Conservation (phyloP, 2,329 filamentous ascomycete species). For the Geoglossum cookeanum region DNA sequence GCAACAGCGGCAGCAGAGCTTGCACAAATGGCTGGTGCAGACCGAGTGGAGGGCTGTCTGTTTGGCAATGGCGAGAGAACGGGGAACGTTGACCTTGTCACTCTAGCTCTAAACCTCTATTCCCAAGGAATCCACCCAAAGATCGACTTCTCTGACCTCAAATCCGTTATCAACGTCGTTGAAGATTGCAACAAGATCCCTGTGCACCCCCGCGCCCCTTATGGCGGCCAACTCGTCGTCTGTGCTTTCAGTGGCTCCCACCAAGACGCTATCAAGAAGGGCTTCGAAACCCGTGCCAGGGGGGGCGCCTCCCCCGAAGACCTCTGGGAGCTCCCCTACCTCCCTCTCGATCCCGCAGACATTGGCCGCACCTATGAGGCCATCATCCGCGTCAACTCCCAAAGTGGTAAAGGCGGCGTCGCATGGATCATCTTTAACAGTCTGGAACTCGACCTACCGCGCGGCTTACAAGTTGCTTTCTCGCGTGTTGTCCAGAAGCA, state of each 20-base stretch:
- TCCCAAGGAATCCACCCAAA: conserved; percentile 74
- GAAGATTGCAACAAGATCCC: conserved; percentile 92
- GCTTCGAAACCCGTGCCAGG: conserved; percentile 50
- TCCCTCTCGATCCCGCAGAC: conserved; percentile 80
- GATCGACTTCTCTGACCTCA: conserved; percentile 83
- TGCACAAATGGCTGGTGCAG: conserved; percentile 89
- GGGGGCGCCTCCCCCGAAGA: conserved; percentile 37
- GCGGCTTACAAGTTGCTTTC: conserved; percentile 82
- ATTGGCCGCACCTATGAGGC: conserved; percentile 96
- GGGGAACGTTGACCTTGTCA: conserved; percentile 89
- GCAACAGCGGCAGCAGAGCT: conserved; percentile 79
- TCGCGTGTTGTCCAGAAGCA: conserved; percentile 67
- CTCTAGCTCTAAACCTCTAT: conserved; percentile 81
- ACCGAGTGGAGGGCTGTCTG: conserved; percentile 82
- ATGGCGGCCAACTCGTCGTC: conserved; percentile 79
- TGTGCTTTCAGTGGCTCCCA: conserved; percentile 84
- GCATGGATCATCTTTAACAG: conserved; percentile 86
- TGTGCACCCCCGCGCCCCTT: conserved; percentile 73
- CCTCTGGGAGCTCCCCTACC: conserved; percentile 72
- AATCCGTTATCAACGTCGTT: conserved; percentile 68
- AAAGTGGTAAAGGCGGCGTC: conserved; percentile 83
- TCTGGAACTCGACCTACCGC: conserved; percentile 78
- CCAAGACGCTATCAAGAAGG: conserved; percentile 92
- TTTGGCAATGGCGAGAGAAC: conserved; percentile 93
- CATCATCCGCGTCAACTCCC: conserved; percentile 93